Percentiles rank a stretch among this genome's conserved stretches.
phyloP scores from a whole-genome alignment of 2,329 filamentous ascomycete species.

The Epichloe hybrida region DNA sequence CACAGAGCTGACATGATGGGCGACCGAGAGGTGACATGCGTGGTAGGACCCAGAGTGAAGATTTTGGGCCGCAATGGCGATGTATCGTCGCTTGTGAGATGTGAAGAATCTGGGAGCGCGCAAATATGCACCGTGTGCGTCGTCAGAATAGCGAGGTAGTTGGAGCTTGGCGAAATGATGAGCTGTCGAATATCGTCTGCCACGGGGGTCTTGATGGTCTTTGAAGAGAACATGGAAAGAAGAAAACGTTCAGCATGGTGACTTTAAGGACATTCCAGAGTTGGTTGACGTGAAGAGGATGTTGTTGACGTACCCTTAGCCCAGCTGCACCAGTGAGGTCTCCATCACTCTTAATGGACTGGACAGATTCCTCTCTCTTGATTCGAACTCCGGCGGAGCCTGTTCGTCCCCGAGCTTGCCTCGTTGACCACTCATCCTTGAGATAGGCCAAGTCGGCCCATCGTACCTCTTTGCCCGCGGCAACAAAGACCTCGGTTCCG shows the following conservation, averaged over 20 bases:
- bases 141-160: slow-evolving; percentile 75
- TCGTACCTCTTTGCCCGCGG: slow-evolving; percentile 76
- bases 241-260: slow-evolving; percentile 1
- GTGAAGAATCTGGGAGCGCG: slow-evolving; percentile 66
- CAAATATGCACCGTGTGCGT: slow-evolving; percentile 80
- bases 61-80: slow-evolving; percentile 67
- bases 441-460: slow-evolving; percentile 77
- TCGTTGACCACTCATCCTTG: slow-evolving; percentile 43
- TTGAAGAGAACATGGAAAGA: background rate
- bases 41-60: slow-evolving; percentile 83
- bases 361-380: slow-evolving; percentile 34
- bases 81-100: slow-evolving; percentile 56
- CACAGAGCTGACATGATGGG: slow-evolving; percentile 72
- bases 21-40: slow-evolving; percentile 76
- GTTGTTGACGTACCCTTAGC: slow-evolving; percentile 19
- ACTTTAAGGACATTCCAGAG: background rate
- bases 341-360: slow-evolving; percentile 20
- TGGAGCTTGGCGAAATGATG: slow-evolving; percentile 66
- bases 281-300: background rate
- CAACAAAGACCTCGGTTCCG: slow-evolving; percentile 79
- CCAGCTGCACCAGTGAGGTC: slow-evolving; percentile 16
- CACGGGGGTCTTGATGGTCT: slow-evolving; percentile 64
- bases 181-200: slow-evolving; percentile 77
- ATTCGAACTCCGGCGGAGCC: slow-evolving; percentile 22
- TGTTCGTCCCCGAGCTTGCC: slow-evolving; percentile 16